Evolutionary conservation across 2,329 filamentous ascomycete genomes (phyloP).

Genomic region (Talaromyces rugulosus): DNA sequence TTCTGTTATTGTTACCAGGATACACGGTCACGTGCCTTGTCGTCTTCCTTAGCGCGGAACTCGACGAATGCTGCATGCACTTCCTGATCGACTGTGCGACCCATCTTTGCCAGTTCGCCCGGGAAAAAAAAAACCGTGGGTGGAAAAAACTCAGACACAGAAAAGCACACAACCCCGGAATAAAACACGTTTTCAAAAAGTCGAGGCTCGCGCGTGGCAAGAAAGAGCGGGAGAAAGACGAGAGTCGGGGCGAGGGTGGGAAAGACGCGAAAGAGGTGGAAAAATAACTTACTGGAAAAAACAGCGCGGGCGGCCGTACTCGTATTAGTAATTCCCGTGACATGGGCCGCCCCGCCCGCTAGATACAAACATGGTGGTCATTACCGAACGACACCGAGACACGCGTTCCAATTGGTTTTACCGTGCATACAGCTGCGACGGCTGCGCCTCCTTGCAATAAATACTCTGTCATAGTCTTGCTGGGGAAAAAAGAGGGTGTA

Average conservation of each 20-base stretch:
- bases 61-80: constrained; percentile 52
- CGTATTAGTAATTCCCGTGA: constrained; percentile 13
- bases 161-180: background rate
- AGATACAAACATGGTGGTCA: constrained; percentile 11
- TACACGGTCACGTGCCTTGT: constrained; percentile 43
- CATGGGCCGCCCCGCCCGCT: constrained; percentile 4
- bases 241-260: background rate
- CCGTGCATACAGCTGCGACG: background rate
- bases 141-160: background rate
- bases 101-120: constrained; percentile 33
- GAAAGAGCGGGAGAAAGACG: background rate
- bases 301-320: constrained; percentile 9
- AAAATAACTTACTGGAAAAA: constrained; percentile 13
- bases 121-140: background rate
- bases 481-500: background rate
- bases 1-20: constrained; percentile 28
- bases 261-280: constrained; percentile 10
- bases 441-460: background rate
- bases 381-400: constrained; percentile 5
- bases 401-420: background rate
- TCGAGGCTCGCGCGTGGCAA: background rate
- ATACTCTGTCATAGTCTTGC: no score
- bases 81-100: constrained; percentile 49
- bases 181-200: background rate
- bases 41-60: constrained; percentile 51